Evolutionary conservation across 106 monocot species (phyloP).

Genomic region (Platanthera zijinensis): DNA sequence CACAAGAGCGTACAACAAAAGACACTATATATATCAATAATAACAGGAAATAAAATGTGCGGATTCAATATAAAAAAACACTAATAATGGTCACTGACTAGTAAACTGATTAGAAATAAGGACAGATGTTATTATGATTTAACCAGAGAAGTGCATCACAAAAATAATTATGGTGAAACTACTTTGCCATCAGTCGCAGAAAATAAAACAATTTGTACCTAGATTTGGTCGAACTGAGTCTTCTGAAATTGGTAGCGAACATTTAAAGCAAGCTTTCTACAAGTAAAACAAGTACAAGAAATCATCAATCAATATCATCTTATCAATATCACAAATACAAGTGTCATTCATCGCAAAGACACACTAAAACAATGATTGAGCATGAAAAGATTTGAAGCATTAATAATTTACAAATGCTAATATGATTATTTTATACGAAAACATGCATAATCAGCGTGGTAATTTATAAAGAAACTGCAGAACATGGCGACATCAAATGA

Average conservation of each 20-base stretch:
- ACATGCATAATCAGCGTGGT: neutral
- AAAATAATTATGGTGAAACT: neutral
- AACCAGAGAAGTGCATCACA: neutral
- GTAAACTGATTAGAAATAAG: neutral
- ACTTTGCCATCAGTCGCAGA: neutral
- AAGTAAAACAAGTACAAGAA: constrained; percentile 11
- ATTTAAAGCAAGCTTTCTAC: constrained; percentile 79
- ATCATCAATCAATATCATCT: constrained; percentile 1
- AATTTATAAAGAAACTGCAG: too few relatives aligned
- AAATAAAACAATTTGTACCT: constrained; percentile 24
- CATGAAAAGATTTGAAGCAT: neutral
- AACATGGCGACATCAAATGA: too few relatives aligned
- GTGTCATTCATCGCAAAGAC: neutral
- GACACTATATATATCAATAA: neutral
- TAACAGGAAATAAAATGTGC: neutral
- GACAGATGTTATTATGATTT: neutral
- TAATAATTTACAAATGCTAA: neutral
- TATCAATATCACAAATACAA: constrained; percentile 2
- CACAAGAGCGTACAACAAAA: neutral
- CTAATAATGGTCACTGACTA: neutral
- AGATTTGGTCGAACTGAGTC: constrained; percentile 66
- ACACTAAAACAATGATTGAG: neutral
- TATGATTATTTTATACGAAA: neutral
- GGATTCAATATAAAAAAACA: neutral
- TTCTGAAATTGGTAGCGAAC: constrained; percentile 58